Evolutionary conservation across 495 filamentous ascomycete species (phyloP).

Genomic region (Annulohypoxylon nitens): DNA sequence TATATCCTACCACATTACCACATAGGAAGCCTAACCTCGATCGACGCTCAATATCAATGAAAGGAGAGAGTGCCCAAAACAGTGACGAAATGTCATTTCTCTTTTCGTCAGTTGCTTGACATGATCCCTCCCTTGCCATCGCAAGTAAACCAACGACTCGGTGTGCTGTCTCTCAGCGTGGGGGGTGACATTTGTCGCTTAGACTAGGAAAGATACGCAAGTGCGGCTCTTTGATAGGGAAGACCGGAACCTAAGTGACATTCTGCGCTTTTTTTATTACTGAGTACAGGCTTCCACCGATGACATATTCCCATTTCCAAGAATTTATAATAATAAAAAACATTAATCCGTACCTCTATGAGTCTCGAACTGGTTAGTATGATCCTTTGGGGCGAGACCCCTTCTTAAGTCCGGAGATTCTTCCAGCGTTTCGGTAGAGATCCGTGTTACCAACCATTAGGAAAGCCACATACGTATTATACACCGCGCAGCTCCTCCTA

Average conservation of each 20-base stretch:
- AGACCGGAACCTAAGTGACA: constrained; percentile 7
- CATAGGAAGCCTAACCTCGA: constrained; percentile 12
- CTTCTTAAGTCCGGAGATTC: constrained; percentile 24
- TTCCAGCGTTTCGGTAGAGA: constrained; percentile 36
- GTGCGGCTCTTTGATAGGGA: constrained; percentile 42
- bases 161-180: constrained; percentile 26
- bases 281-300: constrained; percentile 21
- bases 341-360: neutral
- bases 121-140: constrained; percentile 34
- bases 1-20: neutral
- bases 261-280: constrained; percentile 27
- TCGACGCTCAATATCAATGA: constrained; percentile 17
- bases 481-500: neutral
- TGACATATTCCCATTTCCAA: neutral
- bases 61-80: constrained; percentile 24
- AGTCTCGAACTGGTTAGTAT: constrained; percentile 16
- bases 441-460: constrained; percentile 28
- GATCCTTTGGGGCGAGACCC: constrained; percentile 26
- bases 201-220: constrained; percentile 35
- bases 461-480: constrained; percentile 39
- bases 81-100: constrained; percentile 37
- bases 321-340: no score
- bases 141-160: constrained; percentile 26
- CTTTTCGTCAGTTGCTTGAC: constrained; percentile 18
- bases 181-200: constrained; percentile 40